Evolutionary conservation across 1,284 basidiomycete species (phyloP), one percentile per base, ranked within the genome.

Genomic region (Moesziomyces antarcticus): DNA sequence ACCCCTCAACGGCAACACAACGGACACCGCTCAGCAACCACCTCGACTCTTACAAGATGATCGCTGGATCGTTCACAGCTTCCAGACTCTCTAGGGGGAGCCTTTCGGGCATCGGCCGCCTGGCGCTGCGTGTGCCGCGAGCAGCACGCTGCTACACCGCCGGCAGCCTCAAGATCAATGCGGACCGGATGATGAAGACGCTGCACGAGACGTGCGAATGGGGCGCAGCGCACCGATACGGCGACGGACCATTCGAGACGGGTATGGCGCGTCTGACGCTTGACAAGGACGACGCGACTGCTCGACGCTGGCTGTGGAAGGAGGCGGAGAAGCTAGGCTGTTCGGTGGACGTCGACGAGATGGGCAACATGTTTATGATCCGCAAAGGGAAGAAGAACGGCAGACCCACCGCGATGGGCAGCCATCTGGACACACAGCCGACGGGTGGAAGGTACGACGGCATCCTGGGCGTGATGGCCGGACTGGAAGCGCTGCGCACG

Each of bases 291-390:
- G 83, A 84, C 59, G 73, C 73, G 14, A 43, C 40, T 14, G 82
- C 78, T 42, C 73, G 83, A 57, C 66, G 78, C 37, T 84, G 82
- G 83, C 79, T 83, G 56, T 50, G 66, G 13, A 47, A 59, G 35
- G 78, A 84, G 63, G 61, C 73, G 24, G 56, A 78, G 56, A 56
- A 69, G 37, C 73, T 84, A 2, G 82, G 81, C 1, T 84, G 82
- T 65, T 43, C 43, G 5, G 79, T 84, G 25, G 73, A 67, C 14
- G 50, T 69, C 1, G 73, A 75, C 25, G 40, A 68, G 25, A 83
- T 84, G 77, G 83, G 83, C 37, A 84, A 84, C 77, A 81, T 84
- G 63, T 84, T 83, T 48, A 74, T 73, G 35, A 63, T 80, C 35
- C 72, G 73, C 1, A 52, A 62, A 0, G 81, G 81, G 25, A 65